Evolutionary conservation across 768 basidiomycete species (phyloP).

Genomic region (Termitomyces titanicus): DNA sequence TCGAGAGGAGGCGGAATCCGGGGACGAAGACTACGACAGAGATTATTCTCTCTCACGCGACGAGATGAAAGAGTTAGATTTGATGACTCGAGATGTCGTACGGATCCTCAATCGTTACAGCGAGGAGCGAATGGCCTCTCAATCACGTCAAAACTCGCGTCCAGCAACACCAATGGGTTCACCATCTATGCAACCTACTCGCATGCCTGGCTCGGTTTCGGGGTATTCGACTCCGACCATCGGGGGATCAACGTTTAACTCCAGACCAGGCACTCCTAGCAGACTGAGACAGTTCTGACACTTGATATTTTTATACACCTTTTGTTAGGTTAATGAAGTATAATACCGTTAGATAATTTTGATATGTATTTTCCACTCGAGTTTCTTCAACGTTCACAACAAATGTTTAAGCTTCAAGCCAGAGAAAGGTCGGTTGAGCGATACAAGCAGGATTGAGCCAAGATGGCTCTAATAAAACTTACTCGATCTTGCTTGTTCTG

Average conservation of each 20-base stretch:
- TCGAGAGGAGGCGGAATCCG: slow-evolving; percentile 54
- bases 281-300: slow-evolving; percentile 37
- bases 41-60: slow-evolving; percentile 56
- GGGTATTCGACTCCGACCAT: slow-evolving; percentile 57
- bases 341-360: not conserved
- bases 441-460: too few species aligned
- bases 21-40: slow-evolving; percentile 49
- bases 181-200: slow-evolving; percentile 36
- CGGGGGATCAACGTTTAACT: slow-evolving; percentile 41
- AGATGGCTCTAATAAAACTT: too few species aligned
- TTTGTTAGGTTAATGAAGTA: not conserved
- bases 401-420: too few species aligned
- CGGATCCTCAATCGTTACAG: slow-evolving; percentile 68
- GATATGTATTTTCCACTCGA: too few species aligned
- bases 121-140: slow-evolving; percentile 54
- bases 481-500: too few species aligned
- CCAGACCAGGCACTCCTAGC: slow-evolving; percentile 65
- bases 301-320: not conserved
- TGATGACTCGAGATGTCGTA: slow-evolving; percentile 72
- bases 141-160: slow-evolving; percentile 60
- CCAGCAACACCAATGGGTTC: slow-evolving; percentile 64
- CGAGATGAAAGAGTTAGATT: slow-evolving; percentile 75
- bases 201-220: slow-evolving; percentile 38
- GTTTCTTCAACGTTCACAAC: too few species aligned
- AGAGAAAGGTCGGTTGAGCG: too few species aligned